A percentile compares a stretch with the other conserved stretches of the same genome.
Evolutionary conservation across 257 asterid genomes (phyloP).

Genomic region (Rauvolfia tetraphylla): DNA sequence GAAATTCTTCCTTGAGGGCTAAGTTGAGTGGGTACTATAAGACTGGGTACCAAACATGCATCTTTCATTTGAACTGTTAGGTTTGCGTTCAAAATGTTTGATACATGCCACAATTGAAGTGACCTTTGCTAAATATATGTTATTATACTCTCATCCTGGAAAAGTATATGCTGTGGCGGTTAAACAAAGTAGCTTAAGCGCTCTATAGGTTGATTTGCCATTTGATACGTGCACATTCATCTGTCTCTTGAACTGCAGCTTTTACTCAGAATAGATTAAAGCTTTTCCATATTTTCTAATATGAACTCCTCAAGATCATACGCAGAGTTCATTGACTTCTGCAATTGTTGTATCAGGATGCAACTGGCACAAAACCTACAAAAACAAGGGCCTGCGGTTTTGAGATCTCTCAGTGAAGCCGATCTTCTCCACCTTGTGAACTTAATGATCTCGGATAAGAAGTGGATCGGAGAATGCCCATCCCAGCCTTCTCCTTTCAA

Average conservation of each 20-base stretch:
- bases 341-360: conserved; percentile 38
- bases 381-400: conserved; percentile 48
- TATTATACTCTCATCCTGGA: neutral
- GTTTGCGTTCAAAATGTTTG: neutral
- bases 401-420: conserved; percentile 44
- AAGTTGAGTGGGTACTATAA: neutral
- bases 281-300: neutral
- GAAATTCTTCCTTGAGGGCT: neutral
- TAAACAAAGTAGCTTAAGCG: neutral
- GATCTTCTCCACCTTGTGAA: conserved; percentile 59
- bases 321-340: neutral
- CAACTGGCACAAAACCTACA: conserved; percentile 49
- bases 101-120: neutral
- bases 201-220: neutral
- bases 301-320: neutral
- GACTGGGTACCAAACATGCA: neutral
- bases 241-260: neutral
- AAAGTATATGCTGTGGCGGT: neutral
- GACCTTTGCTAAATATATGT: neutral
- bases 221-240: neutral
- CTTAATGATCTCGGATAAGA: conserved; percentile 65
- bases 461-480: conserved; percentile 63
- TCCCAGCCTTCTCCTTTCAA: conserved; percentile 49
- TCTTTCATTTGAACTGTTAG: too few species aligned
- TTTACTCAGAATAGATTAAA: neutral